These are phyloP conservation scores for Goffeauzyma gilvescens DNA, from an alignment of 768 basidiomycete species.

Conservation along the genomic window DNA sequence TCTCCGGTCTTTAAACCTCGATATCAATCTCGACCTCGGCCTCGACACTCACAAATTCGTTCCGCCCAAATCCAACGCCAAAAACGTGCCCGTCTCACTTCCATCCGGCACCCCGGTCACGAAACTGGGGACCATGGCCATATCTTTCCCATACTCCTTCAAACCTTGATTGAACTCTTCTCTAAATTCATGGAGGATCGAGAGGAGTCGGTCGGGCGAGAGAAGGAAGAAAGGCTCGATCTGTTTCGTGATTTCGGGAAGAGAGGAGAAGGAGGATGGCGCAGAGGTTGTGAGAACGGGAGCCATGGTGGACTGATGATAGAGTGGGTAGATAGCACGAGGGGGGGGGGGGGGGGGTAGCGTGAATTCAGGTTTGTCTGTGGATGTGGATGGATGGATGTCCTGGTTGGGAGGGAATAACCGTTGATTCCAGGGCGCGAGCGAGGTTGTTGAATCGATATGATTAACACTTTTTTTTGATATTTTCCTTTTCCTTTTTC, in stretches of 20 bases:
- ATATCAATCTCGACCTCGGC: too few relatives aligned
- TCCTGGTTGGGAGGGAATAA: too few relatives aligned
- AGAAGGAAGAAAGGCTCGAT: slow-evolving; percentile 60
- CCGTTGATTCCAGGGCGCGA: too few relatives aligned
- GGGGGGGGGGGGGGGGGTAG: too few relatives aligned
- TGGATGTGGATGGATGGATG: too few relatives aligned
- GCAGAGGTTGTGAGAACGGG: slow-evolving; percentile 2
- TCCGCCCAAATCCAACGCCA: slow-evolving; percentile 89
- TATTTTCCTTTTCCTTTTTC: too few relatives aligned
- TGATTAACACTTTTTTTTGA: too few relatives aligned
- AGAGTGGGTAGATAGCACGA: too few relatives aligned
- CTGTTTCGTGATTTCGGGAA: slow-evolving; percentile 38
- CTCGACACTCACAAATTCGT: slow-evolving; percentile 76
- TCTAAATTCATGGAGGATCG: slow-evolving; percentile 61
- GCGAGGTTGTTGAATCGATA: too few relatives aligned
- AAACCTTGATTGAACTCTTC: slow-evolving; percentile 62
- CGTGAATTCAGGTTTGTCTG: too few relatives aligned
- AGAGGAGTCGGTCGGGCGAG: slow-evolving; percentile 41
- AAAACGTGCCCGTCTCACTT: slow-evolving; percentile 81
- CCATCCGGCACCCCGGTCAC: slow-evolving; percentile 91
- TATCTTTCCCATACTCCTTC: slow-evolving; percentile 49
- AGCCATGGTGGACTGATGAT: slow-evolving; percentile 9
- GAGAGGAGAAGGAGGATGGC: slow-evolving; percentile 3
- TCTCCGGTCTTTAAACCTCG: not conserved
- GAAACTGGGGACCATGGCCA: slow-evolving; percentile 97